Evolutionary conservation across 176 grass and related monocot species (phyloP), one percentile per base, ranked within the genome.

Genomic region (Oryza glumipatula): DNA sequence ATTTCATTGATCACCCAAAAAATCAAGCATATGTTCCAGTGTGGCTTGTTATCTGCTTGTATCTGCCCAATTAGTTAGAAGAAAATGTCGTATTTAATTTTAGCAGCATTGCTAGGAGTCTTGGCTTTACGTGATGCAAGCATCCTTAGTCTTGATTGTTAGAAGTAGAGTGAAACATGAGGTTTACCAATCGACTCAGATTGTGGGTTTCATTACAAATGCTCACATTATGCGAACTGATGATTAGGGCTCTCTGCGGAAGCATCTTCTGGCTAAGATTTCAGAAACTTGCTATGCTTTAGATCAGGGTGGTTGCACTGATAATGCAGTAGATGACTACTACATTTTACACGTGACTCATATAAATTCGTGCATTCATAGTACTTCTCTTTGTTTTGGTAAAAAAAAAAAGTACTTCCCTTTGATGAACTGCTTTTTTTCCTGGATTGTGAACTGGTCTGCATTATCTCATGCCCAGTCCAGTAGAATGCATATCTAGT

Each of bases 391-490:
- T 79, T 71, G 13, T 32, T 28, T 32, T 32, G 30, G 30, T 32
- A 32, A 32, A 32, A 32, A 32, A 30, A 30, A 32, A 32, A 32
- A 32, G 7, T 44, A 44, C 9, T 44, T 44, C 46, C 24, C 0
- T 85, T 79, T 71, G 13, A 64, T 79, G 15, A 56, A 65, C 68
- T 30, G 7, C 11, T 65, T 19, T 7, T 0, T 1, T 72, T 21
- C 67, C 7, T 47, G 35, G 52, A 83, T 21, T 58, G 9, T 77
- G 52, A 54, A 70, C 73, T 24, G 77, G 54, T 79, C 48, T 76
- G 26, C 48, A 51, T 41, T 7, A 22, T 12, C 10, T 11, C 44
- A 9, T 23, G 4, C 67, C 38, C 10, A 39, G 26, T 21, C 12
- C 9, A 76, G 36, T 33, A 33, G 75, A 73, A 35, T 58, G 11